These are phyloP conservation scores for Trichoderma sp. DNA, from an alignment of 2,329 filamentous ascomycete genomes.

Conservation along the genomic window DNA sequence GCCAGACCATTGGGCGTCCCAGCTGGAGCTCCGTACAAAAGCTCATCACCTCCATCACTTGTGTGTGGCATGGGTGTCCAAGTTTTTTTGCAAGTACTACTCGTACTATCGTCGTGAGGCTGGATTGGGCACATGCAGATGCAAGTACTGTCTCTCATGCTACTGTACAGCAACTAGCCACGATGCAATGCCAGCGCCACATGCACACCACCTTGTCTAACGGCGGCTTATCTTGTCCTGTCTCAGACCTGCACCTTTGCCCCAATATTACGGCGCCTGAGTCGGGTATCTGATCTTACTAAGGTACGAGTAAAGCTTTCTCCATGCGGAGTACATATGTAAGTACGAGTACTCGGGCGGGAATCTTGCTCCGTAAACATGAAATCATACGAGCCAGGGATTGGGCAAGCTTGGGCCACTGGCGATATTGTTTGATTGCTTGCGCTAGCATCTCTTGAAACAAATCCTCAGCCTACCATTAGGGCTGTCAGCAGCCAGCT, in stretches of 20 bases:
- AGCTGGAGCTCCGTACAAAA: constrained; percentile 1
- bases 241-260: neutral
- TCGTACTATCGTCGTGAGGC: neutral
- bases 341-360: neutral
- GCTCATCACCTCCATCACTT: neutral
- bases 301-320: neutral
- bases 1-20: constrained; percentile 11
- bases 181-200: neutral
- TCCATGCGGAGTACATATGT: constrained; percentile 4
- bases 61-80: neutral
- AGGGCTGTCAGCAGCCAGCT: constrained; percentile 5
- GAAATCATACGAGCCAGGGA: constrained; percentile 14
- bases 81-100: neutral
- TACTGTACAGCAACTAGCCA: neutral
- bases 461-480: constrained; percentile 14
- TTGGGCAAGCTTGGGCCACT: constrained; percentile 10
- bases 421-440: constrained; percentile 10
- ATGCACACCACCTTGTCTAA: neutral
- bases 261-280: constrained; percentile 5
- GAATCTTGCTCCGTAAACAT: neutral
- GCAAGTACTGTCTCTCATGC: neutral
- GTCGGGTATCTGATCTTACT: constrained; percentile 12
- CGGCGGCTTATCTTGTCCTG: neutral
- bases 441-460: constrained; percentile 7
- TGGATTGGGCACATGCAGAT: neutral